Percentiles rank a stretch among this genome's conserved stretches.
phyloP scores from a whole-genome alignment of 2,329 filamentous ascomycete species.

The Helotiales sp. region DNA sequence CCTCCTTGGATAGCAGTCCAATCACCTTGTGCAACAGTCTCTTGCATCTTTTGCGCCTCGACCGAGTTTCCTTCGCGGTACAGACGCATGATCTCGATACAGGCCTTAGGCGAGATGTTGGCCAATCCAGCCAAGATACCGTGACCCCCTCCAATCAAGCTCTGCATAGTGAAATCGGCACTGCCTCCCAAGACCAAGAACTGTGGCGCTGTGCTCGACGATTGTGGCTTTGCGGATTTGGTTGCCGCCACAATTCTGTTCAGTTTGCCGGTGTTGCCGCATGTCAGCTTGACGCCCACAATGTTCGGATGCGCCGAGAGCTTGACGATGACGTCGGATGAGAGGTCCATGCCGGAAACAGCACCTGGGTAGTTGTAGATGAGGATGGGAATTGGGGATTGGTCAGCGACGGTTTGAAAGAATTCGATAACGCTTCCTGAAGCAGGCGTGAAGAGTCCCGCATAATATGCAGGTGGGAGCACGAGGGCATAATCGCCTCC shows the following conservation, averaged over 20 bases:
- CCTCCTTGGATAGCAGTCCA: conserved; percentile 70
- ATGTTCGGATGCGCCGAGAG: conserved; percentile 82
- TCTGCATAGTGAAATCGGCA: conserved; percentile 73
- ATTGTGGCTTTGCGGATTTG: conserved; percentile 50
- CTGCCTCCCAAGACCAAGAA: conserved; percentile 74
- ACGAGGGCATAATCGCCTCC: conserved; percentile 69
- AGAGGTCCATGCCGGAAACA: conserved; percentile 84
- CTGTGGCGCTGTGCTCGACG: conserved; percentile 30
- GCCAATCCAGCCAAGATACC: conserved; percentile 72
- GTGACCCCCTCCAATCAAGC: conserved; percentile 66
- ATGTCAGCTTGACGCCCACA: conserved; percentile 88
- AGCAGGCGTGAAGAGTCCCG: conserved; percentile 54
- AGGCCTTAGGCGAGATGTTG: conserved; percentile 68
- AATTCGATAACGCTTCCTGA: conserved; percentile 56
- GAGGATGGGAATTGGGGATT: conserved; percentile 73
- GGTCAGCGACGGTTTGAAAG: conserved; percentile 62
- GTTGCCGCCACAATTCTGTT: conserved; percentile 55
- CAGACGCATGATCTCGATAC: conserved; percentile 59
- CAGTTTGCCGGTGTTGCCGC: conserved; percentile 71
- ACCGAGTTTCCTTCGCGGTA: conserved; percentile 58
- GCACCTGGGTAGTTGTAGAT: conserved; percentile 92
- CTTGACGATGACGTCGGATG: conserved; percentile 80
- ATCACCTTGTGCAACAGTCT: conserved; percentile 64
- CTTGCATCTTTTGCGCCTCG: conserved; percentile 64
- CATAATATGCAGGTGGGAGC: conserved; percentile 69